Evolutionary conservation across 2,329 filamentous ascomycete species (phyloP), one percentile per base, ranked within the genome.

Genomic region (Talaromyces sp.): DNA sequence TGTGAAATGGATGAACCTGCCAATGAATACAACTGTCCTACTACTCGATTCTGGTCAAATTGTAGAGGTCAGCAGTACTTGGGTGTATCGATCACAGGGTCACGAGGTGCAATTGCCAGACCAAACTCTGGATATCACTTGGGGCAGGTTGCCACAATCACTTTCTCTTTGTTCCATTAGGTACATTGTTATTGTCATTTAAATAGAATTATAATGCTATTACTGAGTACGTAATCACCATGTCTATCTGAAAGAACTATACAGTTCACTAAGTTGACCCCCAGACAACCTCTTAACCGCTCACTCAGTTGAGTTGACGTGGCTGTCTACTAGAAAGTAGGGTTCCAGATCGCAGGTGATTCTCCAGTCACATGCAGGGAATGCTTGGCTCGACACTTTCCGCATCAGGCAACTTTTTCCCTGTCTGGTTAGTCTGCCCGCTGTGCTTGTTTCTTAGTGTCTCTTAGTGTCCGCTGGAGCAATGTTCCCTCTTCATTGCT

Each of bases 281-380:
- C 11, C 4, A 27, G 34, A 27, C 19, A 40, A 13, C n/a, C 38
- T 5, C 27, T 6, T 22, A 38, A 51, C 27, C 22, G n/a, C n/a
- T n/a, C 22, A 17, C 47, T 7, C 45, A 7, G 10, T 36, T 7
- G 5, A 15, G 47, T 62, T 54, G 60, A 62, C 60, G 60, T 62
- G 60, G 60, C 60, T 11, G 22, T 15, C 38, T 2, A 38, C 2
- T 2, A 2, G 15, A 56, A 40, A 61, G 40, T 65, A 65, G 64
- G 64, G 64, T 65, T 65, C 64, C 49, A 38, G 49, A 29, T 27
- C 27, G 60, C 63, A 65, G 63, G 63, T 65, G 64, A 61, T 65
- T 49, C 3, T 7, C 17, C 5, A 19, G 64, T 65, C 64, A 65
- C 64, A 65, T 65, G 64, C 64, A 56, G 53, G 45, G 51, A 54